Percentiles rank a stretch among this genome's conserved stretches.
phyloP scores from a whole-genome alignment of 352 stramenopile genomes.

The Saprolegnia parasitica region DNA sequence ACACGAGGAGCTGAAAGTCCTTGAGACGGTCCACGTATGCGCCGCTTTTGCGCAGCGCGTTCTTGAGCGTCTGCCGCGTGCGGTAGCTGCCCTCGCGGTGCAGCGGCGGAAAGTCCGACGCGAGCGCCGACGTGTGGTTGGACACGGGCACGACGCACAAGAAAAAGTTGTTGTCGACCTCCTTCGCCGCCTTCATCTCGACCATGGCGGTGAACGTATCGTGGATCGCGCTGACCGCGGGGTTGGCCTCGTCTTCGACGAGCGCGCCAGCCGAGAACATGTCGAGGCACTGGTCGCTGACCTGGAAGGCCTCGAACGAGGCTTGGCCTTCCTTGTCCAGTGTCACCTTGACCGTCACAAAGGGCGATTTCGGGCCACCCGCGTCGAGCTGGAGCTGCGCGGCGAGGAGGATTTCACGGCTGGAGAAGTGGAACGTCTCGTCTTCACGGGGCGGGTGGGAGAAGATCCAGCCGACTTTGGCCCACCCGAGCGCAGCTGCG shows the following conservation, averaged over 20 bases:
- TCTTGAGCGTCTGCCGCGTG: constrained; percentile 89
- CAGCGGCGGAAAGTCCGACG: constrained; percentile 90
- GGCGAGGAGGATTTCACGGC: constrained; percentile 87
- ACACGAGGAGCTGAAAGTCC: constrained; percentile 96
- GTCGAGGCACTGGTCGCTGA: constrained; percentile 96
- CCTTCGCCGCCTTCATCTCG: constrained; percentile 88
- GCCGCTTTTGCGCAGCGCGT: constrained; percentile 76
- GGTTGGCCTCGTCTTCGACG: constrained; percentile 83
- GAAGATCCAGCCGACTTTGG: constrained; percentile 97
- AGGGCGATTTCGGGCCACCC: constrained; percentile 91
- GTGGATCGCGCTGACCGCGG: constrained; percentile 88
- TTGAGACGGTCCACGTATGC: constrained; percentile 87
- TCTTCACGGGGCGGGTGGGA: constrained; percentile 93
- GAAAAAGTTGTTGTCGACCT: constrained; percentile 98
- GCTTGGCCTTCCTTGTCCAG: constrained; percentile 91
- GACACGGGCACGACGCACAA: constrained; percentile 94
- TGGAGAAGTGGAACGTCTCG: constrained; percentile 92
- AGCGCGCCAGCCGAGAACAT: constrained; percentile 96
- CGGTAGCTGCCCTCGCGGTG: constrained; percentile 85
- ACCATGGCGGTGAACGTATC: constrained; percentile 97
- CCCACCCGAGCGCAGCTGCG: constrained; percentile 78
- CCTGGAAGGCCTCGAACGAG: constrained; percentile 95
- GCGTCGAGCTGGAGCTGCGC: constrained; percentile 94
- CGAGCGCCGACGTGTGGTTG: constrained; percentile 90
- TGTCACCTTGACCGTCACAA: constrained; percentile 95